Percentiles rank a stretch among this genome's conserved stretches.
Evolutionary conservation across 176 grass and related monocot species (phyloP).

Genomic region (Avena insularis): DNA sequence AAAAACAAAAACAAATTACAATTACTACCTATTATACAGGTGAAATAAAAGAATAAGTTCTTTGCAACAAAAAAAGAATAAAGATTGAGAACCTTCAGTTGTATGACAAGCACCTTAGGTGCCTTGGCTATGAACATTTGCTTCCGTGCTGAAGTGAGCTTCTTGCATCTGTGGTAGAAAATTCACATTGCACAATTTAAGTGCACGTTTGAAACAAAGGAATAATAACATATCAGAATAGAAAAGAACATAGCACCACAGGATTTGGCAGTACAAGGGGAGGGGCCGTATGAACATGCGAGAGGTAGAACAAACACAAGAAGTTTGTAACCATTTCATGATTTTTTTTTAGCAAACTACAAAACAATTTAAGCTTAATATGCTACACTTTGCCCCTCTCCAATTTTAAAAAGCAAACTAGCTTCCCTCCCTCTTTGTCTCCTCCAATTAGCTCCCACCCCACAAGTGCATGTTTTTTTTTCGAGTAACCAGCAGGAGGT

Average conservation of each 20-base stretch:
- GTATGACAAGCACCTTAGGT: conserved; percentile 97
- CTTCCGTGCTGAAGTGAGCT: conserved; percentile 84
- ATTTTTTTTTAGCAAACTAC: background rate
- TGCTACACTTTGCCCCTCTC: background rate
- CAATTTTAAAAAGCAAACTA: background rate
- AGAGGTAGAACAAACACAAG: conserved; percentile 10
- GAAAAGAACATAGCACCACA: background rate
- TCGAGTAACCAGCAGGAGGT: background rate
- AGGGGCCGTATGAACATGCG: background rate
- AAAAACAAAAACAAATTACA: conserved; percentile 23
- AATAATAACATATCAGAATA: background rate
- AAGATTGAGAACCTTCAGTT: conserved; percentile 80
- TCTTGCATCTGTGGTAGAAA: conserved; percentile 80
- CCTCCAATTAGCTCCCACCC: background rate
- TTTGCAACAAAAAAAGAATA: conserved; percentile 27
- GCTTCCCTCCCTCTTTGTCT: background rate
- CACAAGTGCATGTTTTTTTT: background rate
- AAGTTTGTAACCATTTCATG: background rate
- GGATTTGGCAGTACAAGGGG: background rate
- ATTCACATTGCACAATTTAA: conserved; percentile 35
- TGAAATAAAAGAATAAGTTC: conserved; percentile 32
- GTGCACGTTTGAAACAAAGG: background rate
- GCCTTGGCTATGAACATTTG: conserved; percentile 91
- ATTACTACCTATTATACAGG: conserved; percentile 6
- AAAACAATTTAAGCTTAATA: conserved; percentile 17